These are phyloP conservation scores for Miscanthus lutarioriparius DNA, from an alignment of 176 grass and related monocot species.

Conservation along the genomic window DNA sequence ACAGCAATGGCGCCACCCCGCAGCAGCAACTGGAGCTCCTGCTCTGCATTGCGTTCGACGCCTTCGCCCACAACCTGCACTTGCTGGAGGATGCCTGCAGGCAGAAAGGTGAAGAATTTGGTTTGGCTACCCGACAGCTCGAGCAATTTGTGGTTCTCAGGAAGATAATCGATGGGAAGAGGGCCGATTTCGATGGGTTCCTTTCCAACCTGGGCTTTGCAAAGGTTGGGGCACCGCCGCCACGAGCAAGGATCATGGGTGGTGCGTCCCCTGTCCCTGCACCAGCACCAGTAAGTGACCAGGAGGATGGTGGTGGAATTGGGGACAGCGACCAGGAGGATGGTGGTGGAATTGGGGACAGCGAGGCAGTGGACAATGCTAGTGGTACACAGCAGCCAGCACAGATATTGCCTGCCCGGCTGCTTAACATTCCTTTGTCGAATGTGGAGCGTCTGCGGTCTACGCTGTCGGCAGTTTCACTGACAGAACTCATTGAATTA, in stretches of 20 bases:
- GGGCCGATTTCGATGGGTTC: conserved; percentile 82
- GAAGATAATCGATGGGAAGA: conserved; percentile 68
- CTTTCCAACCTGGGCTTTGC: conserved; percentile 79
- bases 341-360: conserved; percentile 13
- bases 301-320: background rate
- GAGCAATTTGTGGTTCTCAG: conserved; percentile 51
- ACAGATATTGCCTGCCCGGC: conserved; percentile 51
- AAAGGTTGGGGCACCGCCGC: conserved; percentile 47
- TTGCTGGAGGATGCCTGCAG: conserved; percentile 48
- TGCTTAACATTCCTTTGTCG: conserved; percentile 62
- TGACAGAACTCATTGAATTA: conserved; percentile 72
- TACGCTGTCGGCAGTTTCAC: conserved; percentile 67
- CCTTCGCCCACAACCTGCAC: conserved; percentile 63
- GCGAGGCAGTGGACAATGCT: conserved; percentile 32
- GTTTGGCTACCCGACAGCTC: conserved; percentile 4
- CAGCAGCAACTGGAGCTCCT: conserved; percentile 56
- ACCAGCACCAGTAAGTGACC: conserved; percentile 19
- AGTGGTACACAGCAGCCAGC: conserved; percentile 11
- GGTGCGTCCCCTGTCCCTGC: conserved; percentile 28
- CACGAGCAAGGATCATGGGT: conserved; percentile 29
- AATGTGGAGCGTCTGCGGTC: conserved; percentile 79
- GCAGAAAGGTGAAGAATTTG: conserved; percentile 36
- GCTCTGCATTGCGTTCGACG: conserved; percentile 75
- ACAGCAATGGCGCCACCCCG: background rate
- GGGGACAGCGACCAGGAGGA: conserved; percentile 31